These are phyloP conservation scores for Fusarium metavorans DNA, from an alignment of 2,329 filamentous ascomycete genomes.

Conservation along the genomic window DNA sequence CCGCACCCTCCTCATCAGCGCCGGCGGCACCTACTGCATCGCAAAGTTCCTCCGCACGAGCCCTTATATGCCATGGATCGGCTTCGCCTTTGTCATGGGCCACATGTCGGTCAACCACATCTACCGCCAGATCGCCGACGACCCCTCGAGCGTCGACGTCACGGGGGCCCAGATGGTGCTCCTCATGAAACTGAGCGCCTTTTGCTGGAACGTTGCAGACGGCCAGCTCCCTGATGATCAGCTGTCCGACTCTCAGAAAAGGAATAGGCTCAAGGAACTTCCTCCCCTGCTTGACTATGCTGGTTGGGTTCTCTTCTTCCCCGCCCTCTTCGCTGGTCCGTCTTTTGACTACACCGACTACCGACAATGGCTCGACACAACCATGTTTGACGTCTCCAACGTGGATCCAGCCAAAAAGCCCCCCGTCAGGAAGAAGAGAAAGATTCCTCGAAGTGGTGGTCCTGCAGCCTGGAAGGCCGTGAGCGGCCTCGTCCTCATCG, in stretches of 20 bases:
- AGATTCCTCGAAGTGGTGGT: constrained; percentile 89
- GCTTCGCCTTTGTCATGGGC: constrained; percentile 92
- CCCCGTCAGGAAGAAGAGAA: constrained; percentile 87
- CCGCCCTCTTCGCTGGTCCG: constrained; percentile 87
- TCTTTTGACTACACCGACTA: constrained; percentile 97
- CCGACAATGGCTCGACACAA: constrained; percentile 89
- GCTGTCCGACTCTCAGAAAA: constrained; percentile 88
- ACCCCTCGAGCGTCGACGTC: constrained; percentile 81
- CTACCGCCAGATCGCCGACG: constrained; percentile 77
- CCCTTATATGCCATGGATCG: constrained; percentile 97
- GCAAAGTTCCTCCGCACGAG: constrained; percentile 82
- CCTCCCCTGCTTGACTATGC: constrained; percentile 84
- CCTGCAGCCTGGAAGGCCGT: constrained; percentile 84
- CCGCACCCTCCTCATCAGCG: constrained; percentile 82
- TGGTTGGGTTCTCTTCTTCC: constrained; percentile 96
- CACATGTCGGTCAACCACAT: constrained; percentile 96
- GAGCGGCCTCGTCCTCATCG: constrained; percentile 82
- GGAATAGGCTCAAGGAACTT: constrained; percentile 79
- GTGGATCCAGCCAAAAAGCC: constrained; percentile 89
- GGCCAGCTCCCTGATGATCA: constrained; percentile 82
- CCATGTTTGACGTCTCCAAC: constrained; percentile 88
- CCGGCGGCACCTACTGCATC: constrained; percentile 84
- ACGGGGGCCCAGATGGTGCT: constrained; percentile 98
- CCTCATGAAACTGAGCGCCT: constrained; percentile 96
- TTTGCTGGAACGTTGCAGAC: constrained; percentile 98